phyloP scores from a whole-genome alignment of 352 stramenopile species.

The Phytophthora megakarya region DNA sequence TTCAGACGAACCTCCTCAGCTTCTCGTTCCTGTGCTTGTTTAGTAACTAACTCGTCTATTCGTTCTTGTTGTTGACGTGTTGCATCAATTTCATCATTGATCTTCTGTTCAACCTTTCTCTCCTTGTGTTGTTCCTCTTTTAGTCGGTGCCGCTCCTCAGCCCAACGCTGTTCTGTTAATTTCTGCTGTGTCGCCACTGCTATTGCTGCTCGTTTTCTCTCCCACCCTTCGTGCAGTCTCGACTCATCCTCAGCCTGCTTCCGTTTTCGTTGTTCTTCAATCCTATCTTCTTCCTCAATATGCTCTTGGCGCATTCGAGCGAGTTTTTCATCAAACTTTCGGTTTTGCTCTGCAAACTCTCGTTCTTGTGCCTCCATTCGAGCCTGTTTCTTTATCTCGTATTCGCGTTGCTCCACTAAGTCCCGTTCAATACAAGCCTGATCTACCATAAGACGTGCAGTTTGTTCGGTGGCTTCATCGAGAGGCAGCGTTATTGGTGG shows the following conservation, averaged over 20 bases:
- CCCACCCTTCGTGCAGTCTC: conserved; percentile 38
- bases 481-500: not conserved
- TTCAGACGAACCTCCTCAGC: conserved; percentile 28
- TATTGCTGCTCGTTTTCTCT: conserved; percentile 37
- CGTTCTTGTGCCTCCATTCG: conserved; percentile 45
- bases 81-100: conserved; percentile 31
- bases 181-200: conserved; percentile 36
- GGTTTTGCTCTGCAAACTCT: conserved; percentile 41
- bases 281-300: conserved; percentile 45
- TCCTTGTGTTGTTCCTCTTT: conserved; percentile 33
- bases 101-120: conserved; percentile 18
- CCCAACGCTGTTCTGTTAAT: conserved; percentile 22
- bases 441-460: conserved; percentile 42
- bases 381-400: conserved; percentile 45
- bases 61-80: conserved; percentile 23
- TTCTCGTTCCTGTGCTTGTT: conserved; percentile 13
- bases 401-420: conserved; percentile 54
- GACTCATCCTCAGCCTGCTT: conserved; percentile 41
- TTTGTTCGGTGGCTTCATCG: conserved; percentile 50
- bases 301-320: conserved; percentile 37
- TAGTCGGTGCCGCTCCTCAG: conserved; percentile 30
- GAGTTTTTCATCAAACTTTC: conserved; percentile 54
- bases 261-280: conserved; percentile 30
- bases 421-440: conserved; percentile 51
- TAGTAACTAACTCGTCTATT: conserved; percentile 25